Evolutionary conservation across 2,329 filamentous ascomycete genomes (phyloP), one percentile per base, ranked within the genome.

Genomic region (Diaporthe batatas): DNA sequence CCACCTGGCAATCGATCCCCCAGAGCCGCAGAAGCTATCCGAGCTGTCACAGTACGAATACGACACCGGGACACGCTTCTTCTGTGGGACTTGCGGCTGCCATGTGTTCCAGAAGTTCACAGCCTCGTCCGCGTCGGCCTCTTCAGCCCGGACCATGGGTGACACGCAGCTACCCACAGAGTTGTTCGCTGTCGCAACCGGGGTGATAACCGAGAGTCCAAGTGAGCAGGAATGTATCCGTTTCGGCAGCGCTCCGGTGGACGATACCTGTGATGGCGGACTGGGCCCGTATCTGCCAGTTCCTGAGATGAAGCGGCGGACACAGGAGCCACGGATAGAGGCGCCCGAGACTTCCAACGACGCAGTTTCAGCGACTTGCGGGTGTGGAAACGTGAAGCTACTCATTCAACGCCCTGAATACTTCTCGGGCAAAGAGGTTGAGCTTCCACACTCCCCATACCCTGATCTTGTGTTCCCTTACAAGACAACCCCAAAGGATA

Each of bases 341-440:
- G 32, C 29, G 2, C 3, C 32, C 5, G 10, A 14, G 39, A 12
- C 42, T 0, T 3, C 44, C n/a, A 8, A 11, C 6, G 25, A 42
- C 32, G 18, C 55, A 32, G 76, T 80, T 3, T 58, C 69, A 1
- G 81, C 79, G 0, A 70, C 78, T 3, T 84, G 82, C 73, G 85
- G 87, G 76, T 93, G 91, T 78, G 82, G 83, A 6, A 86, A 83
- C 2, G 84, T 93, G 16, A 79, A 84, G 16, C 89, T 93, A 78
- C 84, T 82, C 76, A 85, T 93, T 77, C 87, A 86, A 44, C 86
- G 85, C 3, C 91, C 91, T 0, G 83, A 87, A 6, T 5, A 51
- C 3, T 14, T 70, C 6, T 51, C 59, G 2, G 1, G 5, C 7
- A 6, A 1, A 72, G 44, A 18, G 21, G 21, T 3, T 21, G n/a